Percentiles rank a stretch among this genome's conserved stretches.
phyloP scores from a whole-genome alignment of 495 filamentous ascomycete genomes.

The Xylona heveae region DNA sequence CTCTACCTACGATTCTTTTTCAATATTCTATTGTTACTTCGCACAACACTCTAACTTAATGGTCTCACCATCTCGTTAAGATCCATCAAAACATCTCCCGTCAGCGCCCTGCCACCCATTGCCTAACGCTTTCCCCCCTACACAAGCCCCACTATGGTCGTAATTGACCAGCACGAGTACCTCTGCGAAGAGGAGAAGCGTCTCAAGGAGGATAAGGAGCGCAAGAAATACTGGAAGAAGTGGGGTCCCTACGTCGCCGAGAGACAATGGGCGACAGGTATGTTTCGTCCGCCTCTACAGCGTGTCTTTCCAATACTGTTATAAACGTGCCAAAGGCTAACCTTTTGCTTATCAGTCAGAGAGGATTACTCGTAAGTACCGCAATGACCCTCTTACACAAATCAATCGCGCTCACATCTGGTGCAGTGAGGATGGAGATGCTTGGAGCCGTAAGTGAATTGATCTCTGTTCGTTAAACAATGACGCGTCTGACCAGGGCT shows the following conservation, averaged over 20 bases:
- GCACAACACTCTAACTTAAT: too few species aligned
- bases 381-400: conserved; percentile 5
- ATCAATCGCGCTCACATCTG: too few species aligned
- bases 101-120: too few species aligned
- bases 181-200: conserved; percentile 74
- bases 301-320: conserved; percentile 2
- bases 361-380: conserved; percentile 79
- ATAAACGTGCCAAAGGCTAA: too few species aligned
- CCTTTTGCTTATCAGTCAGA: conserved; percentile 35
- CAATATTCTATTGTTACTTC: too few species aligned
- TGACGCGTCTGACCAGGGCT: conserved; percentile 1
- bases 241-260: conserved; percentile 69
- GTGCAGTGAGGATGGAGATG: conserved; percentile 54
- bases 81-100: too few species aligned
- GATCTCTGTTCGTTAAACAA: conserved; percentile 2
- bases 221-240: conserved; percentile 80
- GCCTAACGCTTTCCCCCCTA: too few species aligned
- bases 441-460: conserved; percentile 67
- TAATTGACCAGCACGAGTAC: conserved; percentile 67
- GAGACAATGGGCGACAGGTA: conserved; percentile 79
- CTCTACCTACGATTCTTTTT: too few species aligned
- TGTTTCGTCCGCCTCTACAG: conserved; percentile 11
- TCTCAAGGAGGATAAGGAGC: conserved; percentile 62
- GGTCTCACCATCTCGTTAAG: too few species aligned
- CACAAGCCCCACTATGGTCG: conserved; percentile 50